Evolutionary conservation across 352 stramenopile genomes (phyloP).

Genomic region (Globisporangium emineosum): DNA sequence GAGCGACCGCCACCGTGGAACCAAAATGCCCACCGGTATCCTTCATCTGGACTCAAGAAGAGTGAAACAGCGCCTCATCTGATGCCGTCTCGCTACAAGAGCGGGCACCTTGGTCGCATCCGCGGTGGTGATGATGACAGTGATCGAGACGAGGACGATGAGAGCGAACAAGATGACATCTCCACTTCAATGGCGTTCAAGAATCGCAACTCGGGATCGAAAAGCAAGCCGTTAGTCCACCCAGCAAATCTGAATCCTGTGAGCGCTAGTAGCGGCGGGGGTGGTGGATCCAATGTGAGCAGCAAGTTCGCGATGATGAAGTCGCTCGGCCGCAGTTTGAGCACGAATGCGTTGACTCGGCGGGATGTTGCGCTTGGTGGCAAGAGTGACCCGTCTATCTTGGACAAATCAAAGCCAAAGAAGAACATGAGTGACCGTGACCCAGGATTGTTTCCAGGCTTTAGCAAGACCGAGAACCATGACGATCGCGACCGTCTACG

Average conservation of each 20-base stretch:
- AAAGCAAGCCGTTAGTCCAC: neutral
- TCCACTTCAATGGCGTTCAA: slow-evolving; percentile 2
- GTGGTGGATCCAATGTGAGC: neutral
- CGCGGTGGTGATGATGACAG: neutral
- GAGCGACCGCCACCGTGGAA: neutral
- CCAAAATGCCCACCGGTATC: neutral
- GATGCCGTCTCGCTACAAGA: neutral
- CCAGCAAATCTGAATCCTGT: neutral
- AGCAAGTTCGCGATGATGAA: slow-evolving; percentile 7
- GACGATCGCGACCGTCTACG: neutral
- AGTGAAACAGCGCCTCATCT: slow-evolving; percentile 15
- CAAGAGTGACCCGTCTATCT: too few species aligned
- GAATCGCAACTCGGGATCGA: neutral
- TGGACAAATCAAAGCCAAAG: too few species aligned
- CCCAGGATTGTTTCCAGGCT: neutral
- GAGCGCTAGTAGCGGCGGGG: neutral
- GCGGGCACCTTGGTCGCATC: neutral
- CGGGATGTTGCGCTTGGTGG: neutral
- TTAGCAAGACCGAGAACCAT: neutral
- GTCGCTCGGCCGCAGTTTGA: slow-evolving; percentile 14
- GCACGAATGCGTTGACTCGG: neutral
- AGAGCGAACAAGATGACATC: slow-evolving; percentile 1
- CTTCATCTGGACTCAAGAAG: neutral
- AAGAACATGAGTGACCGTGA: neutral
- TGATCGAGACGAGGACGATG: slow-evolving; percentile 6